phyloP scores from a whole-genome alignment of 495 filamentous ascomycete species.

The Lasiosphaeria miniovina region DNA sequence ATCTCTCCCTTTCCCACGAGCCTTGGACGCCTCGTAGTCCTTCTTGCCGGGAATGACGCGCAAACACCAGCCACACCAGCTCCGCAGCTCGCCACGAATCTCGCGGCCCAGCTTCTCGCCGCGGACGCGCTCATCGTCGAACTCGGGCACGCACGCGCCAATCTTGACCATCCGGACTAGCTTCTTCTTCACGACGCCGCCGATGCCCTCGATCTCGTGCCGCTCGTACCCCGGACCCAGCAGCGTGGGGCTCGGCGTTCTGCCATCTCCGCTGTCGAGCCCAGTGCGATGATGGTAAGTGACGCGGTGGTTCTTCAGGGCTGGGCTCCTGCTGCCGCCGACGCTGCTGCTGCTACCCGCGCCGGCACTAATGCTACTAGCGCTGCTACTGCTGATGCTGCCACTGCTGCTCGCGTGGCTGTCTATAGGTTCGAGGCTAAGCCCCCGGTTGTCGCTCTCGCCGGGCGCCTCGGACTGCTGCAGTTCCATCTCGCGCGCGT shows the following conservation, averaged over 20 bases:
- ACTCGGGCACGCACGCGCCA: constrained; percentile 77
- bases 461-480: not conserved
- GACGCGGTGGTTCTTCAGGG: constrained; percentile 3
- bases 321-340: not conserved
- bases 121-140: constrained; percentile 70
- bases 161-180: constrained; percentile 70
- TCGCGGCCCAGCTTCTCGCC: constrained; percentile 55
- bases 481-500: constrained; percentile 40
- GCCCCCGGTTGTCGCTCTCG: too few species aligned
- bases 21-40: constrained; percentile 27
- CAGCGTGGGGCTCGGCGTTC: constrained; percentile 39
- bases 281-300: constrained; percentile 8
- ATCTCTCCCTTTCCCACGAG: not conserved
- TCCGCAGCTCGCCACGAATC: constrained; percentile 51
- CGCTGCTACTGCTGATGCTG: constrained; percentile 10
- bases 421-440: not conserved
- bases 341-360: constrained; percentile 3
- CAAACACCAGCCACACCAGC: constrained; percentile 67
- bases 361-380: not conserved
- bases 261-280: constrained; percentile 14
- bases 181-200: constrained; percentile 80
- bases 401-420: constrained; percentile 6
- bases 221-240: constrained; percentile 66
- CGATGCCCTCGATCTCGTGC: constrained; percentile 85
- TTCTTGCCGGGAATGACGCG: constrained; percentile 50